These are phyloP conservation scores for Macadamia integrifolia DNA, from an alignment of 164 flowering plant genomes.

Conservation along the genomic window DNA sequence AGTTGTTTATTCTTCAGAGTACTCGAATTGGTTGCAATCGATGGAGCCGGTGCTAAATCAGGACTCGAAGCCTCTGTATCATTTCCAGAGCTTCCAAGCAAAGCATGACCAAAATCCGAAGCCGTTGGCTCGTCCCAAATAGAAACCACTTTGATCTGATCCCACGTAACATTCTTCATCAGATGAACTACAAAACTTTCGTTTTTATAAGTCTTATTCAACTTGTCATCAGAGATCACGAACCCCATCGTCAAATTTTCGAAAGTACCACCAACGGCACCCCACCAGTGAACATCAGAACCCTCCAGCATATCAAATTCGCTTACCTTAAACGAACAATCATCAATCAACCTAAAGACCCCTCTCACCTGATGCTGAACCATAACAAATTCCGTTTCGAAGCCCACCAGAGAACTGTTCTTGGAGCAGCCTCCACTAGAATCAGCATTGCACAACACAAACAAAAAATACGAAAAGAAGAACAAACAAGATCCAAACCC, in stretches of 20 bases:
- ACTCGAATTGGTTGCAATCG: neutral
- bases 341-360: conserved; percentile 41
- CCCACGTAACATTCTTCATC: conserved; percentile 61
- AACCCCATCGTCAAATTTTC: conserved; percentile 65
- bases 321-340: conserved; percentile 72
- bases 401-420: conserved; percentile 33
- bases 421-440: conserved; percentile 21
- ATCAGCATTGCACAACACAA: conserved; percentile 7
- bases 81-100: conserved; percentile 22
- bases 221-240: conserved; percentile 50
- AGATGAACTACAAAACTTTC: conserved; percentile 53
- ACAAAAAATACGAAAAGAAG: neutral
- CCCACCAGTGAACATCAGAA: conserved; percentile 86
- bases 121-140: conserved; percentile 76
- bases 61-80: conserved; percentile 12
- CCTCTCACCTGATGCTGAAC: conserved; percentile 83
- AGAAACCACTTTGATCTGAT: conserved; percentile 58
- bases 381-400: conserved; percentile 61
- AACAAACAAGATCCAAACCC: neutral
- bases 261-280: conserved; percentile 50
- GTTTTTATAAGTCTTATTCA: conserved; percentile 66
- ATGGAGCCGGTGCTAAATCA: conserved; percentile 24
- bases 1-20: conserved; percentile 25
- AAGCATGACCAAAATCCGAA: conserved; percentile 74
- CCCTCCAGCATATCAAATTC: conserved; percentile 84